Evolutionary conservation across 192 early-diverging fungal genomes (phyloP).

Genomic region (Backusella mclennaniae): DNA sequence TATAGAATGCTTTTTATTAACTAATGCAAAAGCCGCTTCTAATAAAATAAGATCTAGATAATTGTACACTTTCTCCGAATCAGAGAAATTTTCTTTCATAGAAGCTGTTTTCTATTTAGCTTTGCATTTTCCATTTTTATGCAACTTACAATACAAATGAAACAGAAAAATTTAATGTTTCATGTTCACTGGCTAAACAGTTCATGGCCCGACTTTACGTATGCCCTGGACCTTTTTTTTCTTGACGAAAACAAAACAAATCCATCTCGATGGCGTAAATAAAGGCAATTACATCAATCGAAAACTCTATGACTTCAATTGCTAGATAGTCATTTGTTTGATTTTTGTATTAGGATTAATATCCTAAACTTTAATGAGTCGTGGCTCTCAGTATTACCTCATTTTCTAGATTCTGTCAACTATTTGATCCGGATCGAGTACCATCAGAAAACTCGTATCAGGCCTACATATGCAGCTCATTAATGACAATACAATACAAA

Average conservation of each 20-base stretch:
- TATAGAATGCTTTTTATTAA: background rate
- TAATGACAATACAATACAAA: no score
- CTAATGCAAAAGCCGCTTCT: background rate
- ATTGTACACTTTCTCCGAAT: background rate
- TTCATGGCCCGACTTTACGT: background rate
- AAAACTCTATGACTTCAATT: background rate
- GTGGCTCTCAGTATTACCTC: no score
- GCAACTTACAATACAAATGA: background rate
- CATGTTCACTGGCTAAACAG: background rate
- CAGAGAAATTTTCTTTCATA: background rate
- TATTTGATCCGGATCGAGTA: no score
- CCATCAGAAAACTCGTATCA: no score
- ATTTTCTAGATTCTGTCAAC: no score
- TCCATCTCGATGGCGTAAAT: background rate
- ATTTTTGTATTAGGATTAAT: background rate
- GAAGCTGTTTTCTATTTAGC: background rate
- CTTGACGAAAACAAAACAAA: background rate
- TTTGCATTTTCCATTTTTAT: background rate
- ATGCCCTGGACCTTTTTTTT: background rate
- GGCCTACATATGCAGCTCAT: no score
- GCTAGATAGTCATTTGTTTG: background rate
- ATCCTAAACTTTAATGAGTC: background rate
- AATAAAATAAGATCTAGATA: background rate
- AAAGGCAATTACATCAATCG: background rate
- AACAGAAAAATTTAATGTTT: conserved; percentile 1